phyloP scores from a whole-genome alignment of 2,329 filamentous ascomycete species.

The Phyllosticta capitalensis region DNA sequence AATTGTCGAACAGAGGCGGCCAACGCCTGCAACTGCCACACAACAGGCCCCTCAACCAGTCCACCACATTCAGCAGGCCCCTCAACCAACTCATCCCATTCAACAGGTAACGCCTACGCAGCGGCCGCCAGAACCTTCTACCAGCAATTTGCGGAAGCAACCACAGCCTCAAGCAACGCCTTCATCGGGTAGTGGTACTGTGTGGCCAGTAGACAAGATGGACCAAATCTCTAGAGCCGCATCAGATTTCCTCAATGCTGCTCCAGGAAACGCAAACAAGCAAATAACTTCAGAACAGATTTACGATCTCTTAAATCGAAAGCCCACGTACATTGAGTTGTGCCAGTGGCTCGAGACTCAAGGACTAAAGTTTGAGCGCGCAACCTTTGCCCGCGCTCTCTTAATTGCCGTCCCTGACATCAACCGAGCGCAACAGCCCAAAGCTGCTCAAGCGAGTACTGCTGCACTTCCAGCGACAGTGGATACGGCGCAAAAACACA shows the following conservation, averaged over 20 bases:
- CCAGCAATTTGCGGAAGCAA: neutral
- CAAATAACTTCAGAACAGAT: conserved; percentile 32
- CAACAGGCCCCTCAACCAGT: neutral
- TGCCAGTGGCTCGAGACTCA: conserved; percentile 44
- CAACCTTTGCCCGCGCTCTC: conserved; percentile 44
- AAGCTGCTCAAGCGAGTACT: neutral
- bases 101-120: neutral
- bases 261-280: conserved; percentile 33
- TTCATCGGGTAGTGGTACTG: conserved; percentile 24
- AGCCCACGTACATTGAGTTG: conserved; percentile 47
- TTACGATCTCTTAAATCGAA: conserved; percentile 39
- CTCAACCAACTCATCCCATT: neutral
- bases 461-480: neutral
- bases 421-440: conserved; percentile 13
- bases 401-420: conserved; percentile 37
- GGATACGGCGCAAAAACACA: neutral
- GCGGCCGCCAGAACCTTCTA: neutral
- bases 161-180: neutral
- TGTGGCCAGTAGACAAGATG: conserved; percentile 46
- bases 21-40: neutral
- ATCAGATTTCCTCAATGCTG: conserved; percentile 35
- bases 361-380: conserved; percentile 42
- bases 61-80: neutral
- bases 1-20: neutral
- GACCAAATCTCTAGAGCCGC: conserved; percentile 41